Evolutionary conservation across 495 filamentous ascomycete genomes (phyloP), one percentile per base, ranked within the genome.

Genomic region (Xylaria cubensis): DNA sequence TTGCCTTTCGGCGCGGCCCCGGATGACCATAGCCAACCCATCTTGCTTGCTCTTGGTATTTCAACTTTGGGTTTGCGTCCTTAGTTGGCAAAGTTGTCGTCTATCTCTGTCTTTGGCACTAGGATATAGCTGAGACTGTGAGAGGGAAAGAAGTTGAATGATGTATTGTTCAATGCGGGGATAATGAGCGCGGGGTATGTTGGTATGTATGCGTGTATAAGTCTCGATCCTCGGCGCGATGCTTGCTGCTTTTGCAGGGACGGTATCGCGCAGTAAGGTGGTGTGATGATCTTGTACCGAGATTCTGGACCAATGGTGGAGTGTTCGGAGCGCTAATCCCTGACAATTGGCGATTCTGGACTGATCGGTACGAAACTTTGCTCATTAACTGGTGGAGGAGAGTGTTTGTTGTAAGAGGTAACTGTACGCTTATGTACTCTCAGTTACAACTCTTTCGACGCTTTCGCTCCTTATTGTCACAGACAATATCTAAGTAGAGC

Each of bases 21-120:
- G 24, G 77, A 75, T 19, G 80, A 76, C 86, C 86, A 88, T 72
- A 86, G 80, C 86, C 86, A 88, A 70, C 85, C 85, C 86, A 88
- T 88, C 44, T 65, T 82, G 78, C n/a, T 51, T n/a, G 17, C 26
- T 64, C 42, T 15, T 39, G 6, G 32, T 21, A 1, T 39, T 19
- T 26, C 2, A 17, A 36, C 15, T 59, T 19, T 13, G 29, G 55
- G 55, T 32, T 34, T 34, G 6, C 4, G 26, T 56, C 53, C 17
- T 56, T n/a, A 19, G 32, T 36, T 59, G 32, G 53, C 6, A 29
- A 15, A 2, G 55, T 17, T 34, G 26, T 58, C 26, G n/a, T 12
- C 21, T 19, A 17, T 1, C 0, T 58, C 4, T 6, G 3, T 61
- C 6, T 61, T 39, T 4, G 17, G 12, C 32, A 4, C 56, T 41